phyloP scores from a whole-genome alignment of 495 filamentous ascomycete species.

The Penicillium canariense region DNA sequence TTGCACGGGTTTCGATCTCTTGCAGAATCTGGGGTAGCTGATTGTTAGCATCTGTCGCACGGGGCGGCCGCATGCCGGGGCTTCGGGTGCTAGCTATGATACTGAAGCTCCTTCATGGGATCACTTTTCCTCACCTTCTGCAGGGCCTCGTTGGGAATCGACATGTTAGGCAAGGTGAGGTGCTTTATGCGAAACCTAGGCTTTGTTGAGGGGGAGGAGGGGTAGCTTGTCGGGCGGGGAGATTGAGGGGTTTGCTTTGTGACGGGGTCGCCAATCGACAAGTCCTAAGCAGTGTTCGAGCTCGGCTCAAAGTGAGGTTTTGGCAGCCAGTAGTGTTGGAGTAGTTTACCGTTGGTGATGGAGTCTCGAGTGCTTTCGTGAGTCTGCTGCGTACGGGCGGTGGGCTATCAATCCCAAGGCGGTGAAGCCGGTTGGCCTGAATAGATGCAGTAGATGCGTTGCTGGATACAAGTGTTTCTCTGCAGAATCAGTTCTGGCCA shows the following conservation, averaged over 20 bases:
- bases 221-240: not conserved
- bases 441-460: no score
- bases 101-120: not conserved
- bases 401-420: no score
- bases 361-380: no score
- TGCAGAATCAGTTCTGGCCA: no score
- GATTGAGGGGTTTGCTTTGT: not conserved
- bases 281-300: not conserved
- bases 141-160: slow-evolving; percentile 91
- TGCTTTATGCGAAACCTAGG: slow-evolving; percentile 2
- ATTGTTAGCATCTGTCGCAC: slow-evolving; percentile 10
- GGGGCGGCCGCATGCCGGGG: not conserved
- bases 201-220: slow-evolving; percentile 16
- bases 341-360: no score
- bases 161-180: slow-evolving; percentile 58
- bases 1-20: slow-evolving; percentile 88
- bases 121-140: slow-evolving; percentile 66
- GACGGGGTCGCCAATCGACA: not conserved
- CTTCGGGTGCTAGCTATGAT: not conserved
- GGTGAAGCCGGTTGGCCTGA: no score
- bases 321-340: not conserved
- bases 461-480: no score
- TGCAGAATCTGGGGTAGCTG: slow-evolving; percentile 66
- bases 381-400: no score
- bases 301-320: not conserved